Conservation (phyloP, 2,329 filamentous ascomycete species). For the Xylariaceae sp. region DNA sequence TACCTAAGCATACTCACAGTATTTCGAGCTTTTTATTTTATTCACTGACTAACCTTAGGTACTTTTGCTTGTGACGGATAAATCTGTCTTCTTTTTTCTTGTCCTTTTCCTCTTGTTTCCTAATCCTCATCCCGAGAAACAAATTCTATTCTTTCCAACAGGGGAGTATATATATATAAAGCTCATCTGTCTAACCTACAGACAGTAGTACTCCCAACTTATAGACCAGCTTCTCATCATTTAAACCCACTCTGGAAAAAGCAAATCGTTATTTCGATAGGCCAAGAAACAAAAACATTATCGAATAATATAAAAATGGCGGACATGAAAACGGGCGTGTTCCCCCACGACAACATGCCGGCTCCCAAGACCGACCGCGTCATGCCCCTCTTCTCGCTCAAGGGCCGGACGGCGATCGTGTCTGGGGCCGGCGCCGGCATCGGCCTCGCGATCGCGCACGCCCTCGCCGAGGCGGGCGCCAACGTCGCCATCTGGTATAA, state of each 20-base stretch:
- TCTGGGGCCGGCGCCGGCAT: conserved; percentile 55
- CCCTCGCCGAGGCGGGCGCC: conserved; percentile 63
- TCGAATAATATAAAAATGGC: conserved; percentile 30
- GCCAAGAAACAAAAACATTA: background rate
- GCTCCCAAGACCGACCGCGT: conserved; percentile 45
- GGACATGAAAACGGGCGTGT: conserved; percentile 43
- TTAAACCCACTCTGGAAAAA: background rate
- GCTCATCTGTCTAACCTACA: too few relatives aligned
- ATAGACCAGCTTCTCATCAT: too few relatives aligned
- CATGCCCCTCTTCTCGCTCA: conserved; percentile 62
- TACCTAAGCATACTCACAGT: too few relatives aligned
- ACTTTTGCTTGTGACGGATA: too few relatives aligned
- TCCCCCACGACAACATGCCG: conserved; percentile 52
- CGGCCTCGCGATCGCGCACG: conserved; percentile 59
- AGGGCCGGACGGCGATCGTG: conserved; percentile 64
- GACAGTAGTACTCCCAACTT: too few relatives aligned
- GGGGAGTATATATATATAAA: too few relatives aligned
- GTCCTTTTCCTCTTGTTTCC: too few relatives aligned
- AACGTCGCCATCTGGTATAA: conserved; percentile 71
- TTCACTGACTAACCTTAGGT: too few relatives aligned
- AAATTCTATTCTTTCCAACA: too few relatives aligned
- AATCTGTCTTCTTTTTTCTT: too few relatives aligned
- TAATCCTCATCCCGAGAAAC: too few relatives aligned
- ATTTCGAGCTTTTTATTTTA: too few relatives aligned
- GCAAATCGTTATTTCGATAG: background rate